Base-by-base conservation (phyloP, 2,329 filamentous ascomycete species). In the Calonectria honghensis region DNA sequence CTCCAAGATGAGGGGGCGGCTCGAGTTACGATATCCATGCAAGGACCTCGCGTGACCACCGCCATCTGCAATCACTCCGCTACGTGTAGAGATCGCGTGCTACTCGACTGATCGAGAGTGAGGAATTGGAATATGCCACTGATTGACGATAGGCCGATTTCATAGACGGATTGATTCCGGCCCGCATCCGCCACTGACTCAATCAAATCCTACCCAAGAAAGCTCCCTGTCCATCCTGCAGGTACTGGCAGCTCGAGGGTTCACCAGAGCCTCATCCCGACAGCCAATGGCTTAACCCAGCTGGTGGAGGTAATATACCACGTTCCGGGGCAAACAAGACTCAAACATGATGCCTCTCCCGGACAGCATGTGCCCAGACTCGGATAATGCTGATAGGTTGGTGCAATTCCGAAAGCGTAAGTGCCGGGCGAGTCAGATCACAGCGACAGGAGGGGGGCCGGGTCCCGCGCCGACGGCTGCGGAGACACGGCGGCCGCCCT, bases 401-500 rank as follows among this genome's bases (percentile, higher is more conserved):
- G 39, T 48, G 41, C 20, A 65, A 45, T 45, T 41, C 61, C 41
- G 41, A 65, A 65, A 50, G 27, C 41, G 39, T 50, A 50, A 24
- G 13, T 35, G 41, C 61, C 5, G 61, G 27, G 29, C 39, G 39
- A 50, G 61, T 65, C 29, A 35, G 39, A 50, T 65, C n/a, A 11
- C 27, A 27, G 37, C 27, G 27, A 54, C n/a, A 14, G 59, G 27
- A 31, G 20, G 37, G 29, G 61, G 29, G 18, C 39, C 41, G 41
- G n/a, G 37, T 24, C 57, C 35, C 16, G n/a, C 18, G 20, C 24
- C 24, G 24, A 63, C n/a, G 18, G 50, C 18, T 50, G 59, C 68
- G 48, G 48, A 48, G 48, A 51, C 59, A 65, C 3, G 50, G 59
- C 68, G 59, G 68, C 48, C 59, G 68, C 59, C 51, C 31, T 24